Evolutionary conservation across 2,329 filamentous ascomycete genomes (phyloP).

Genomic region (Ceratocystis colombiana): DNA sequence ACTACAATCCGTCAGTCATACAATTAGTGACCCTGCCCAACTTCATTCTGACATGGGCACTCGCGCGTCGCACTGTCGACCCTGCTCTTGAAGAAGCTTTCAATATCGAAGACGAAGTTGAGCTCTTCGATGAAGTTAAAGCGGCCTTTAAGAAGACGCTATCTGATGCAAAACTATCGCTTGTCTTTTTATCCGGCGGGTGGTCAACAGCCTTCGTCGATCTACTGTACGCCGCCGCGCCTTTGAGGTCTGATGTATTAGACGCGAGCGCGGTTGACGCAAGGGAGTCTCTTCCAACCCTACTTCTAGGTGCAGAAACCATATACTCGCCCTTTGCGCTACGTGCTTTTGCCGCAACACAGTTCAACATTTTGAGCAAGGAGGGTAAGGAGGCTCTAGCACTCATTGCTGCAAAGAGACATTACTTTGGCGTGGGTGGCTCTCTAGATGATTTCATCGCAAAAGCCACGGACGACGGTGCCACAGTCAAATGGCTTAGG

Average conservation of each 20-base stretch:
- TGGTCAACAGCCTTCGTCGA: constrained; percentile 59
- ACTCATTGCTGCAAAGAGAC: constrained; percentile 63
- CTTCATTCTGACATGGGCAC: constrained; percentile 59
- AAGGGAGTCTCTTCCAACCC: constrained; percentile 31
- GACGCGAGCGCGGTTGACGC: background rate
- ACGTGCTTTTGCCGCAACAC: constrained; percentile 55
- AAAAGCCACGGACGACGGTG: constrained; percentile 41
- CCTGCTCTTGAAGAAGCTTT: constrained; percentile 36
- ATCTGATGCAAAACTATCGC: constrained; percentile 38
- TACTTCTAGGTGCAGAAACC: constrained; percentile 67
- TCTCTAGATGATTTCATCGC: constrained; percentile 65
- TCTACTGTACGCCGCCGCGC: constrained; percentile 39
- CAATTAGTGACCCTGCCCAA: constrained; percentile 72
- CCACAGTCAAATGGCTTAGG: constrained; percentile 41
- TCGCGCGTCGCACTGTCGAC: constrained; percentile 41
- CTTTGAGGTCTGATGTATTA: constrained; percentile 13
- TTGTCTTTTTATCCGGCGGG: constrained; percentile 63
- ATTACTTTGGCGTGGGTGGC: constrained; percentile 78
- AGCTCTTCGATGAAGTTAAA: constrained; percentile 50
- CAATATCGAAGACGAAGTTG: constrained; percentile 49
- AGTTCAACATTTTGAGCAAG: constrained; percentile 48
- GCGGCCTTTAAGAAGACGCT: constrained; percentile 50
- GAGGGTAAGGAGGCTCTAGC: constrained; percentile 41
- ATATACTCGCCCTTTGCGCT: constrained; percentile 71
- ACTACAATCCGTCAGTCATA: constrained; percentile 71